Evolutionary conservation across 176 grass and related monocot species (phyloP).

Genomic region (Hordeum marinum): DNA sequence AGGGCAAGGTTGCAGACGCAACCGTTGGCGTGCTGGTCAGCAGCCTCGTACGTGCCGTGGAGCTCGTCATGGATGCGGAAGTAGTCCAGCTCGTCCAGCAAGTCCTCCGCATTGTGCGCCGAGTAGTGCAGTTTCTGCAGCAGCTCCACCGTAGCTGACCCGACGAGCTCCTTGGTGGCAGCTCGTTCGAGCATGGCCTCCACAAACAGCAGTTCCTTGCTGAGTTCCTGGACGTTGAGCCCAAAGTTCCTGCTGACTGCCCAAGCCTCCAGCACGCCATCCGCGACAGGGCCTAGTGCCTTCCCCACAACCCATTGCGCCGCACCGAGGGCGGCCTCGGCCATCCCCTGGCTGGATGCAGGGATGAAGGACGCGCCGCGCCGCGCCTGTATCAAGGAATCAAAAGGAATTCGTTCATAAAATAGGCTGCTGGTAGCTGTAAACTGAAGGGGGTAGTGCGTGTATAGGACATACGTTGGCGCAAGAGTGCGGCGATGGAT

Average conservation of each 20-base stretch:
- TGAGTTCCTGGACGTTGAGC: not conserved
- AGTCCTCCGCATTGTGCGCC: not conserved
- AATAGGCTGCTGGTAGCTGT: no score
- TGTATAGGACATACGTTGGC: no score
- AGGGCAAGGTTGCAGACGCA: not conserved
- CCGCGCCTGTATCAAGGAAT: no score
- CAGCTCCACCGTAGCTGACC: not conserved
- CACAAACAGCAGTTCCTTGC: no score
- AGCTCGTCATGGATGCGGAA: not conserved
- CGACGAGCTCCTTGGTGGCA: no score
- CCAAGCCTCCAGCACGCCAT: constrained; percentile 4
- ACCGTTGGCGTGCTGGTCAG: not conserved
- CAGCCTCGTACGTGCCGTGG: fast-evolving
- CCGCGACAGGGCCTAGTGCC: not conserved
- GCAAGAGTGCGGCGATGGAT: no score
- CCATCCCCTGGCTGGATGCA: no score
- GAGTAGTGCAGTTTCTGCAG: not conserved
- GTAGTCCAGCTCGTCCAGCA: constrained; percentile 12
- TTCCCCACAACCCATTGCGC: not conserved
- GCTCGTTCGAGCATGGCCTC: no score
- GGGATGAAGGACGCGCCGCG: no score
- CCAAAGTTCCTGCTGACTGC: not conserved
- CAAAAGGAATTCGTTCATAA: no score
- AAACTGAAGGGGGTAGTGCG: no score
- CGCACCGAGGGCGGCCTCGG: not conserved